Percentiles rank a stretch among this genome's conserved stretches.
These are phyloP conservation scores for Bryoerythrophyllum caledonicum DNA, from an alignment of 225 moss, liverwort and hornwort species.

Conservation along the genomic window DNA sequence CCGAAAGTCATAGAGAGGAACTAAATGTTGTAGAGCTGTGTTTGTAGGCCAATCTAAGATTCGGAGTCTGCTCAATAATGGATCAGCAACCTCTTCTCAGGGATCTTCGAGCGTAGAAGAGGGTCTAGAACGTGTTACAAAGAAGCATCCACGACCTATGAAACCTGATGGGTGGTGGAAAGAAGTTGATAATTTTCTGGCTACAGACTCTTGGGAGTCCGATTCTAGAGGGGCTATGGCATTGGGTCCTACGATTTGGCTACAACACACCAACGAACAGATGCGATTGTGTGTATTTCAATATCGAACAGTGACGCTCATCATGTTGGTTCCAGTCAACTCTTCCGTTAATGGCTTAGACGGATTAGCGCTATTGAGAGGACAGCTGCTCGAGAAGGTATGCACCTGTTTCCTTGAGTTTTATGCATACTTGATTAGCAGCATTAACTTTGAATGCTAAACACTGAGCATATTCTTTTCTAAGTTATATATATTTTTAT, in stretches of 20 bases:
- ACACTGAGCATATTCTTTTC: not conserved
- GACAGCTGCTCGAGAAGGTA: conserved; percentile 77
- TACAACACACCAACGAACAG: conserved; percentile 60
- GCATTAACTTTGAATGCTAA: conserved; percentile 3
- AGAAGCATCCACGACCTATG: conserved; percentile 66
- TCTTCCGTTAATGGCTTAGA: conserved; percentile 51
- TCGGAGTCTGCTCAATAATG: conserved; percentile 42
- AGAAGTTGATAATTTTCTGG: conserved; percentile 77
- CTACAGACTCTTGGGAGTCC: conserved; percentile 71
- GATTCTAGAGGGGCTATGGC: conserved; percentile 46
- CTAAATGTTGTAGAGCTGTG: conserved; percentile 15
- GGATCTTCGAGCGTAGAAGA: conserved; percentile 29
- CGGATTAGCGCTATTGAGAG: conserved; percentile 48
- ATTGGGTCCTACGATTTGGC: conserved; percentile 62
- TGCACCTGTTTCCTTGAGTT: not conserved
- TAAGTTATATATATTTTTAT: not conserved
- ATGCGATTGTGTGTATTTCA: conserved; percentile 72
- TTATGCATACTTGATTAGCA: conserved; percentile 1
- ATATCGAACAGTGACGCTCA: conserved; percentile 60
- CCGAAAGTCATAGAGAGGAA: not conserved
- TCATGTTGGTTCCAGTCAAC: conserved; percentile 60
- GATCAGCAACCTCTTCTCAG: conserved; percentile 33
- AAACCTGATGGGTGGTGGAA: conserved; percentile 90
- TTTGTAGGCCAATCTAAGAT: conserved; percentile 47
- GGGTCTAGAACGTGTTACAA: conserved; percentile 34